Evolutionary conservation across 2,329 filamentous ascomycete genomes (phyloP).

Genomic region (Aspergillus sojae): DNA sequence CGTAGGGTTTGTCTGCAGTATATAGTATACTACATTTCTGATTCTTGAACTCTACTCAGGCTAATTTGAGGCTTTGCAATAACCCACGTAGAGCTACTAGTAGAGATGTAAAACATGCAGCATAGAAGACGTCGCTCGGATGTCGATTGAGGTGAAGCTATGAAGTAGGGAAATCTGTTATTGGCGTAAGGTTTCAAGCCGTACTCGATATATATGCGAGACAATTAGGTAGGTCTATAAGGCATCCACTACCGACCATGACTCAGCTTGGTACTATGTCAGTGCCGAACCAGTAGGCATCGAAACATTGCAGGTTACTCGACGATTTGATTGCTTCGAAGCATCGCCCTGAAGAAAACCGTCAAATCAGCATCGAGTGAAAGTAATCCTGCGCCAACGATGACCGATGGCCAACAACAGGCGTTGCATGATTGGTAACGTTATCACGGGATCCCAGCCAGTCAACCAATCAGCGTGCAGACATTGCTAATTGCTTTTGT

Average conservation of each 20-base stretch:
- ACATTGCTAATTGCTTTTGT: slow-evolving; percentile 28
- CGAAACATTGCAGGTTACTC: neutral
- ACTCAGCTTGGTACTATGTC: neutral
- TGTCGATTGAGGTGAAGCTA: neutral
- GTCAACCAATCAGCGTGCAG: slow-evolving; percentile 26
- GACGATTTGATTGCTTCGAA: neutral
- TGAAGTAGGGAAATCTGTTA: neutral
- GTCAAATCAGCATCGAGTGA: neutral
- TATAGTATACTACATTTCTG: neutral
- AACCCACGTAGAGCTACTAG: neutral
- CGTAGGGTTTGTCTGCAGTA: neutral
- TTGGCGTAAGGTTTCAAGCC: too few relatives aligned
- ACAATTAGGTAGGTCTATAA: too few relatives aligned
- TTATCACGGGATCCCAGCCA: neutral
- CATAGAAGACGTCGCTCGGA: neutral
- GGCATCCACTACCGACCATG: neutral
- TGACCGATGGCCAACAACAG: neutral
- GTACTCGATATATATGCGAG: neutral
- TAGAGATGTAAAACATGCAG: neutral
- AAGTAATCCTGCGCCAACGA: neutral
- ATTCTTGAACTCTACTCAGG: neutral
- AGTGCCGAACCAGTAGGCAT: neutral
- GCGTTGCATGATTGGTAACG: neutral
- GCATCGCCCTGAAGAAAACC: neutral
- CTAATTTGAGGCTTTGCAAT: neutral